Conservation (phyloP, 164 flowering plant genomes). For the Magnolia sinica region DNA sequence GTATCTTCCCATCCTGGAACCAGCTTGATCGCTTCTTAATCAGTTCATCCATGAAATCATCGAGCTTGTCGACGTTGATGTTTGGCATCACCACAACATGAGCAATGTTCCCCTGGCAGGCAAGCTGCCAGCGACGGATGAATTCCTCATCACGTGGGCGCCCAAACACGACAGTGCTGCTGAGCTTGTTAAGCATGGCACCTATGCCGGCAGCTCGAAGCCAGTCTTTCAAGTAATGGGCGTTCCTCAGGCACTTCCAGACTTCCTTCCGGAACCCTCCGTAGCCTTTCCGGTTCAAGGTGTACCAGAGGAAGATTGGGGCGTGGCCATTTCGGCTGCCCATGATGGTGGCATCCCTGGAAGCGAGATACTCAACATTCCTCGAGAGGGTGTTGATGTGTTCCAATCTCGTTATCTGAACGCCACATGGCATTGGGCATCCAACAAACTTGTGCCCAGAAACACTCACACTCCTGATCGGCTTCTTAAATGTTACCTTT, state of each 20-base stretch:
- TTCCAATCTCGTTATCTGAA: slow-evolving; percentile 78
- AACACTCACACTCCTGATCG: slow-evolving; percentile 94
- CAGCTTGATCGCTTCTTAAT: slow-evolving; percentile 49
- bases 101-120: slow-evolving; percentile 90
- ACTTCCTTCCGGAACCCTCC: slow-evolving; percentile 94
- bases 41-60: slow-evolving; percentile 63
- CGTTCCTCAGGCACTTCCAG: slow-evolving; percentile 85
- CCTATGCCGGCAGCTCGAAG: slow-evolving; percentile 69
- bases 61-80: slow-evolving; percentile 71
- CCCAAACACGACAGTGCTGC: slow-evolving; percentile 95
- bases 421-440: slow-evolving; percentile 98
- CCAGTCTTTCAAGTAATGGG: slow-evolving; percentile 80
- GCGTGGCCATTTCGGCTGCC: slow-evolving; percentile 98
- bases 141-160: slow-evolving; percentile 82
- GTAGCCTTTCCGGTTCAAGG: slow-evolving; percentile 85
- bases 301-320: slow-evolving; percentile 94
- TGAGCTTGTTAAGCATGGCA: slow-evolving; percentile 92
- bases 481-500: slow-evolving; percentile 85
- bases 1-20: slow-evolving; percentile 52
- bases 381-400: slow-evolving; percentile 87
- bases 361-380: slow-evolving; percentile 91
- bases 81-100: slow-evolving; percentile 96
- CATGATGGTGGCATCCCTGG: slow-evolving; percentile 97
- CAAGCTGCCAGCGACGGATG: slow-evolving; percentile 87
- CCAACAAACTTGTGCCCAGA: slow-evolving; percentile 98